Percentiles rank a stretch among this genome's conserved stretches.
Evolutionary conservation across 73 alveolate genomes (phyloP).

Genomic region (Blepharisma stoltei): DNA sequence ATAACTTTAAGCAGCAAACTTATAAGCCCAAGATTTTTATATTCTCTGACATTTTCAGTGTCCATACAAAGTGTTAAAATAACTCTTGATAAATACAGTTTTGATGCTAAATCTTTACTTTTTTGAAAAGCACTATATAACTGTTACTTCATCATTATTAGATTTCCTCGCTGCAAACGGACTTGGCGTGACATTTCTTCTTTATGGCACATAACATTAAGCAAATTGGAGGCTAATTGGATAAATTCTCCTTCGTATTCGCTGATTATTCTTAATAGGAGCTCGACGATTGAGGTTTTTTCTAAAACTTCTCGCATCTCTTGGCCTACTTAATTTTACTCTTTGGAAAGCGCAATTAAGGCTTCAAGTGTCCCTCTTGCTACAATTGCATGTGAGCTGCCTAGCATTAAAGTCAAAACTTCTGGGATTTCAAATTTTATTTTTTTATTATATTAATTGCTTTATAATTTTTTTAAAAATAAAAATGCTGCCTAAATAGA

Average conservation of each 20-base stretch:
- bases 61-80: slow-evolving; percentile 48
- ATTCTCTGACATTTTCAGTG: slow-evolving; percentile 53
- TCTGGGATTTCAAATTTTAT: slow-evolving; percentile 36
- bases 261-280: slow-evolving; percentile 39
- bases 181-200: slow-evolving; percentile 32
- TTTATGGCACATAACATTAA: slow-evolving; percentile 42
- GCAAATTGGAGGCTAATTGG: slow-evolving; percentile 39
- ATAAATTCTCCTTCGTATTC: slow-evolving; percentile 51
- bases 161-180: slow-evolving; percentile 36
- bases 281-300: slow-evolving; percentile 40
- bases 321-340: slow-evolving; percentile 31
- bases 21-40: slow-evolving; percentile 46
- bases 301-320: slow-evolving; percentile 31
- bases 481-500: too few species aligned
- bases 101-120: slow-evolving; percentile 38
- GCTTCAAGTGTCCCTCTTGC: slow-evolving; percentile 50
- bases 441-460: too few species aligned
- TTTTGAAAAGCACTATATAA: slow-evolving; percentile 14
- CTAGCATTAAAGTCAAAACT: slow-evolving; percentile 42
- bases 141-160: slow-evolving; percentile 38
- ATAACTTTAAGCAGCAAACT: slow-evolving; percentile 40
- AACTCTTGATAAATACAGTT: slow-evolving; percentile 43
- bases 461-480: too few species aligned
- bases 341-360: slow-evolving; percentile 41
- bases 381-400: slow-evolving; percentile 47